phyloP scores from a whole-genome alignment of 1,284 basidiomycete genomes.

The Fomitopsis betulina region DNA sequence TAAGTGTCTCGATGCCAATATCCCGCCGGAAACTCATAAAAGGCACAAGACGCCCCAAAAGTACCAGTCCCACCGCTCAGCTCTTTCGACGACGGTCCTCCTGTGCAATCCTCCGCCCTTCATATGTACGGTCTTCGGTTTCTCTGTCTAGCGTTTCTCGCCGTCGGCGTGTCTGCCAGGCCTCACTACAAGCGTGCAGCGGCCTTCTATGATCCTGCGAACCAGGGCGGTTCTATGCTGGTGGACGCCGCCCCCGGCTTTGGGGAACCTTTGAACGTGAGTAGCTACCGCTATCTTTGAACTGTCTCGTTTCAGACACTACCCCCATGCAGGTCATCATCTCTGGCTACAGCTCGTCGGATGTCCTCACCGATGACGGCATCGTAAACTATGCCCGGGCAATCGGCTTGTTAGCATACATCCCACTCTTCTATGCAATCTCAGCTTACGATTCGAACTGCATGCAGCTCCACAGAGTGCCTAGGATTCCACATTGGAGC shows the following conservation, averaged over 20 bases:
- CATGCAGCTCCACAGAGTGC: slow-evolving; percentile 62
- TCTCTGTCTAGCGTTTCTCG: not conserved
- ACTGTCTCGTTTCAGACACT: too few species aligned
- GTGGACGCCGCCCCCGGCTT: slow-evolving; percentile 38
- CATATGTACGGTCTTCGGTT: not conserved
- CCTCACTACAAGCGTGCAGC: slow-evolving; percentile 9
- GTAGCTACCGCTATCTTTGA: slow-evolving; percentile 3
- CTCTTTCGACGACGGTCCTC: not conserved
- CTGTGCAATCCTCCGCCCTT: not conserved
- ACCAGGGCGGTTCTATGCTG: slow-evolving; percentile 50
- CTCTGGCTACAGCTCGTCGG: slow-evolving; percentile 61
- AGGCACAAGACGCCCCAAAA: not conserved
- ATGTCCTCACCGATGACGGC: slow-evolving; percentile 61
- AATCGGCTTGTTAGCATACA: slow-evolving; percentile 52
- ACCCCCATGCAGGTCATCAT: slow-evolving; percentile 48
- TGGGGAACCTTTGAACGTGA: slow-evolving; percentile 70
- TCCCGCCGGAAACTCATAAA: too few species aligned
- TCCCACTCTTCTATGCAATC: too few species aligned
- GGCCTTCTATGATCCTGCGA: slow-evolving; percentile 40
- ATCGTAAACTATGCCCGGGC: slow-evolving; percentile 55
- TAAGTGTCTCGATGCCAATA: too few species aligned
- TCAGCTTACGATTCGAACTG: not conserved
- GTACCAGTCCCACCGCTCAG: not conserved
- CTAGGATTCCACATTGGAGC: slow-evolving; percentile 61
- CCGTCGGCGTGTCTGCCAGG: not conserved